Percentiles rank a stretch among this genome's conserved stretches.
Conservation (phyloP, 179 eudicot species). For the Gypsophila paniculata region DNA sequence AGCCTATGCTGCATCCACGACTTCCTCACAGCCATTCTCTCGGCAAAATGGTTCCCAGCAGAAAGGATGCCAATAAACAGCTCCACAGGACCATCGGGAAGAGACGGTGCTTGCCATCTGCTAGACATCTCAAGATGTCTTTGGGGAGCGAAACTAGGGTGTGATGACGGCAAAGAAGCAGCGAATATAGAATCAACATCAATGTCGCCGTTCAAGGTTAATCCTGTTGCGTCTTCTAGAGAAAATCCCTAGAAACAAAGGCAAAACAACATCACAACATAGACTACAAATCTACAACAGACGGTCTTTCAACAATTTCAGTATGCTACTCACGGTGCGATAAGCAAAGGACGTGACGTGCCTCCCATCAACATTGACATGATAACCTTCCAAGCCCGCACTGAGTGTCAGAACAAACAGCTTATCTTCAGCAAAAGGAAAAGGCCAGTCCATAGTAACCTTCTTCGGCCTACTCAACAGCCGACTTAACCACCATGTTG, state of each 20-base stretch:
- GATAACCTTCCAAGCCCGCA: slow-evolving; percentile 91
- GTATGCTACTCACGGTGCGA: slow-evolving; percentile 63
- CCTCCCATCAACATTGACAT: slow-evolving; percentile 84
- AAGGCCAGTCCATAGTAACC: slow-evolving; percentile 88
- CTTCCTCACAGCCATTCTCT: slow-evolving; percentile 92
- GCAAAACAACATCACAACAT: background rate
- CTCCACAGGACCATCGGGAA: slow-evolving; percentile 60
- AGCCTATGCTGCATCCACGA: slow-evolving; percentile 88
- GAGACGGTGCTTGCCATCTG: slow-evolving; percentile 72
- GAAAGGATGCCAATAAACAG: slow-evolving; percentile 90
- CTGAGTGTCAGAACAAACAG: slow-evolving; percentile 80
- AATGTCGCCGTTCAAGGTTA: slow-evolving; percentile 70
- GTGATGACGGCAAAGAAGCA: slow-evolving; percentile 83
- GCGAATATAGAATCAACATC: slow-evolving; percentile 78
- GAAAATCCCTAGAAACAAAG: slow-evolving; percentile 62
- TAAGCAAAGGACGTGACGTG: slow-evolving; percentile 89
- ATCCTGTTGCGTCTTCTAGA: slow-evolving; percentile 95
- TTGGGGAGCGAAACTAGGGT: slow-evolving; percentile 81
- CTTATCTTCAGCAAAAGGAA: slow-evolving; percentile 78
- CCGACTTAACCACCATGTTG: slow-evolving; percentile 82
- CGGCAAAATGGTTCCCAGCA: slow-evolving; percentile 94
- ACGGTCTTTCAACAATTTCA: background rate
- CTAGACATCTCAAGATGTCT: slow-evolving; percentile 70
- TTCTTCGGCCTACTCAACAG: slow-evolving; percentile 73
- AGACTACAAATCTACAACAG: background rate